These are phyloP conservation scores for Skeletonema marinoi DNA, from an alignment of 108 stramenopile species.

Conservation along the genomic window DNA sequence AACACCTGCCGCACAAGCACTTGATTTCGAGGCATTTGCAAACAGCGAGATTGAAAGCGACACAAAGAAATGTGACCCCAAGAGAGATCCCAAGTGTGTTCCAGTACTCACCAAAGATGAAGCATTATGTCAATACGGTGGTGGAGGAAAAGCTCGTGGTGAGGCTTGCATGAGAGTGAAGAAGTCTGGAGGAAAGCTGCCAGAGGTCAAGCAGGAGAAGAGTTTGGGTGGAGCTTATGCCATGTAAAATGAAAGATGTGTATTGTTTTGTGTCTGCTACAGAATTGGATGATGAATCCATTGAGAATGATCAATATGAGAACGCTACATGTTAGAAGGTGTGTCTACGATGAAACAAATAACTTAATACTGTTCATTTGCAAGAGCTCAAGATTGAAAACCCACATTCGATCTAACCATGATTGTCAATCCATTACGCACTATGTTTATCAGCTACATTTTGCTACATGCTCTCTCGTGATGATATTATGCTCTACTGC, in stretches of 20 bases:
- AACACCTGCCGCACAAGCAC: constrained; percentile 7
- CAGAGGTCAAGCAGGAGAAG: constrained; percentile 48
- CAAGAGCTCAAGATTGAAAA: too few relatives aligned
- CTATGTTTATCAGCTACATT: too few relatives aligned
- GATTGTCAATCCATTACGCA: too few relatives aligned
- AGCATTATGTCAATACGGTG: constrained; percentile 74
- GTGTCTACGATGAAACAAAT: not conserved
- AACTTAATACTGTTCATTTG: not conserved
- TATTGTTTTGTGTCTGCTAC: too few relatives aligned
- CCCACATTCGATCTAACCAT: too few relatives aligned
- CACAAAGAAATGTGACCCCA: constrained; percentile 73
- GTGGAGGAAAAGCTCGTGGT: constrained; percentile 51
- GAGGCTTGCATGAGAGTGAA: constrained; percentile 71
- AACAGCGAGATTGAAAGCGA: constrained; percentile 42
- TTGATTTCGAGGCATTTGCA: constrained; percentile 47
- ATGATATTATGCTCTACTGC: too few relatives aligned
- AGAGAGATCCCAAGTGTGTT: constrained; percentile 66
- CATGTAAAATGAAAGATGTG: constrained; percentile 44
- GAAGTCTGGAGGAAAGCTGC: constrained; percentile 49
- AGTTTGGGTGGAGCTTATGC: constrained; percentile 77
- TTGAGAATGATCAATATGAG: too few relatives aligned
- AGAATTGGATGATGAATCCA: too few relatives aligned
- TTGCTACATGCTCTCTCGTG: too few relatives aligned
- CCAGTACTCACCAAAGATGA: constrained; percentile 63
- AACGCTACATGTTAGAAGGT: not conserved